Base-by-base conservation (phyloP, 495 filamentous ascomycete genomes). In the Aspergillus campestris region DNA sequence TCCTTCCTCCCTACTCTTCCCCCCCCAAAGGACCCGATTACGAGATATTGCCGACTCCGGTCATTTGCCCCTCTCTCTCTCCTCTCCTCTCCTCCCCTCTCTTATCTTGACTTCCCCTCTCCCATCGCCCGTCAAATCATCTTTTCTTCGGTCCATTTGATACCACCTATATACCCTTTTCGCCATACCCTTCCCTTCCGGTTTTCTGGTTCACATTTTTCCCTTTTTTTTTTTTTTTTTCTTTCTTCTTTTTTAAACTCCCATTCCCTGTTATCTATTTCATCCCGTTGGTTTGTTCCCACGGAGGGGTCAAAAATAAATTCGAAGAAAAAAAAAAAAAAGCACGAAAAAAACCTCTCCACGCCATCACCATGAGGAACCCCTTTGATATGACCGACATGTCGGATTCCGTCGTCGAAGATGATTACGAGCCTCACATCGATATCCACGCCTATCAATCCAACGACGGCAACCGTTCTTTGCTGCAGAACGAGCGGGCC, bases 401-500 rank as follows among this genome's bases (percentile, higher is more conserved):
- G 18, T 24, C 18, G 11, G 60, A 64, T 30, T 58, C 60, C 37
- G 48, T 60, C 29, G 49, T 60, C 29, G 65, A 65, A 3, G 61
- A 62, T 35, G 54, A 62, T 1, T 53, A 70, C 38, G 14, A 35
- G 10, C 44, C 40, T 11, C 14, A 59, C 2, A 45, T 54, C 30
- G 55, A 64, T 3, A 55, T 68, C 32, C 49, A 58, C 18, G 47
- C 65, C 29, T 50, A 58, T 11, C 53, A 63, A 38, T 57, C 56
- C 28, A 40, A 70, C 24, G 67, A 72, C 42, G 69, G 69, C 34
- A 52, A 65, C n/a, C 67, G 67, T 2, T 64, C 66, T 5, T n/a
- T 72, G 10, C 30, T 72, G n/a, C 67, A 70, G 44, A 54, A 70
- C 31, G 66, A 70, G 1, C 56, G 49, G 31, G 58, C 56, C 14